These are phyloP conservation scores for Hyphopichia buzzinii DNA, from an alignment of 1,139 yeast genomes.

Conservation along the genomic window DNA sequence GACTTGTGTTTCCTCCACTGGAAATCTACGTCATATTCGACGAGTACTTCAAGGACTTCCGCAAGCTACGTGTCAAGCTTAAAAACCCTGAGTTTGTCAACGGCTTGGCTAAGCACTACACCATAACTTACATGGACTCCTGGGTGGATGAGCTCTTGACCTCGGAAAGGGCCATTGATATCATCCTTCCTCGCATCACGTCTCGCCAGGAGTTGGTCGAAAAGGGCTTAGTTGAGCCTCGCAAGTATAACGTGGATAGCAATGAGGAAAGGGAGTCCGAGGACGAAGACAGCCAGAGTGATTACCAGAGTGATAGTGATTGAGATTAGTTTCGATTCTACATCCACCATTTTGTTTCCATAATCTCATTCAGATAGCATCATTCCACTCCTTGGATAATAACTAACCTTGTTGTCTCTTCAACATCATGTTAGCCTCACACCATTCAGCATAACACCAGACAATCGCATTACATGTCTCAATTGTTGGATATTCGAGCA, in stretches of 20 bases:
- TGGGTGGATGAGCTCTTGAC: constrained; percentile 53
- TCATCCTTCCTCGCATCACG: constrained; percentile 58
- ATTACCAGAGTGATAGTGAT: constrained; percentile 29
- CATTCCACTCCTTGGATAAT: too few species aligned
- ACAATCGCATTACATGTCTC: too few species aligned
- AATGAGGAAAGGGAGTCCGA: constrained; percentile 10
- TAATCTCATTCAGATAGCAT: too few species aligned
- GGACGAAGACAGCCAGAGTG: constrained; percentile 7
- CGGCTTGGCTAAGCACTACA: constrained; percentile 26
- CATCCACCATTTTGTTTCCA: too few species aligned
- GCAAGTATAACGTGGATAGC: constrained; percentile 29
- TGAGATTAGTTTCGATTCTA: too few species aligned
- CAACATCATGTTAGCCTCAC: too few species aligned
- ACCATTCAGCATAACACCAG: too few species aligned
- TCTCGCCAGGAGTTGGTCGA: constrained; percentile 39
- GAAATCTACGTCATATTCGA: constrained; percentile 53
- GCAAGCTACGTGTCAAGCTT: constrained; percentile 41
- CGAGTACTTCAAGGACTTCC: constrained; percentile 50
- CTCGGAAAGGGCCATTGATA: constrained; percentile 52
- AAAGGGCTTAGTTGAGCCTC: constrained; percentile 34
- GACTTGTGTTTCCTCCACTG: constrained; percentile 47
- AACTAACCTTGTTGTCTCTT: too few species aligned
- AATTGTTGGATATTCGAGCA: too few species aligned
- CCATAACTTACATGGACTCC: constrained; percentile 54
- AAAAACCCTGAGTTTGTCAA: constrained; percentile 26